These are phyloP conservation scores for Phytopythium kandeliae DNA, from an alignment of 352 stramenopile species.

Conservation along the genomic window DNA sequence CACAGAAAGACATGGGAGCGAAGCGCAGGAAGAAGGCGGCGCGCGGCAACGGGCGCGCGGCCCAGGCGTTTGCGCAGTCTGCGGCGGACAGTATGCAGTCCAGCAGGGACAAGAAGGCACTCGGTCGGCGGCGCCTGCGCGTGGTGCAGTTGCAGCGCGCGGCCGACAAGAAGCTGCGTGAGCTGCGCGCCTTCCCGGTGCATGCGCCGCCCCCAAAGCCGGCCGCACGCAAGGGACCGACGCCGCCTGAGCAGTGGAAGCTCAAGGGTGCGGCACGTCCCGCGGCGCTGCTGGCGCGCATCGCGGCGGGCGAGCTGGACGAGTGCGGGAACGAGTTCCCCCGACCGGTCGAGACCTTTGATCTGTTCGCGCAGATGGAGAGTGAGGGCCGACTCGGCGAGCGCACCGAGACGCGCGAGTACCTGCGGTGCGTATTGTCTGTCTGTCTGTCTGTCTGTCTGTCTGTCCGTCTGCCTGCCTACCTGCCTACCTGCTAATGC, in stretches of 20 bases:
- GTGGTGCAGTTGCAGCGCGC: conserved; percentile 75
- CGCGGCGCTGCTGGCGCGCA: conserved; percentile 64
- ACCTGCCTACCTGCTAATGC: neutral
- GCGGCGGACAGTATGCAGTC: conserved; percentile 55
- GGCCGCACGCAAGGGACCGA: conserved; percentile 45
- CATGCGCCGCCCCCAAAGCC: conserved; percentile 29
- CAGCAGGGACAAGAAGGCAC: conserved; percentile 55
- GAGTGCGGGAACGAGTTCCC: conserved; percentile 67
- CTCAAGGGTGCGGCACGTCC: conserved; percentile 71
- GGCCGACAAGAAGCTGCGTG: conserved; percentile 63
- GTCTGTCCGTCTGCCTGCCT: neutral
- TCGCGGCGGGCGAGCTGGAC: conserved; percentile 73
- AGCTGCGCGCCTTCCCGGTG: conserved; percentile 55
- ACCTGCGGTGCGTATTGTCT: conserved; percentile 36
- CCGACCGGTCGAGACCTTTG: conserved; percentile 70
- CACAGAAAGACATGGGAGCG: conserved; percentile 20
- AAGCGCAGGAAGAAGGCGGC: conserved; percentile 66
- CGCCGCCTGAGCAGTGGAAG: conserved; percentile 62
- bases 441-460: neutral
- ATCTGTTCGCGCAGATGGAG: conserved; percentile 60
- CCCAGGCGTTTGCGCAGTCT: conserved; percentile 54
- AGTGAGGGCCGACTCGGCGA: conserved; percentile 47
- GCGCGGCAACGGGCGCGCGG: conserved; percentile 33
- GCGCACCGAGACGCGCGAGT: conserved; percentile 59
- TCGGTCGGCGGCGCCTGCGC: conserved; percentile 68